phyloP scores from a whole-genome alignment of 83 land plant species.

The Thuja plicata region DNA sequence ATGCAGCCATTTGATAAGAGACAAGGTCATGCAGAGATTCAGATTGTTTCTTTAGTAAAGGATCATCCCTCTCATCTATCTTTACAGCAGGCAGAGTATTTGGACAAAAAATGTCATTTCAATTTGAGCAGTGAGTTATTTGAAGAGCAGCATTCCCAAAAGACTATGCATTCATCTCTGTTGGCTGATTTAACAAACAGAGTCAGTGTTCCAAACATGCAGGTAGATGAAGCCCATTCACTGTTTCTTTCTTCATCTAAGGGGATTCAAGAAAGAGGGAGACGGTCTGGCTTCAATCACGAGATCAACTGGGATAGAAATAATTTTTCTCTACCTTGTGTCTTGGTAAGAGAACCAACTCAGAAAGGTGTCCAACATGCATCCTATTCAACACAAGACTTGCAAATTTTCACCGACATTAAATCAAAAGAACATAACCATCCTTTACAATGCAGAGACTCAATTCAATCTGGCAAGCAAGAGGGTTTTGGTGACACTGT shows the following conservation, averaged over 20 bases:
- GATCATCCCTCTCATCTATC: neutral
- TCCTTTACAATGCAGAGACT: neutral
- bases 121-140: neutral
- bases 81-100: neutral
- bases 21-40: neutral
- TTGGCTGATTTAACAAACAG: neutral
- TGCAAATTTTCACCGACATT: neutral
- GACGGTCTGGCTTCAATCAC: neutral
- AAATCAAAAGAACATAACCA: neutral
- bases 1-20: neutral
- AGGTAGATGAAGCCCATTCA: neutral
- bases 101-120: neutral
- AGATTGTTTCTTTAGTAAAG: neutral
- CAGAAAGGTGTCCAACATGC: neutral
- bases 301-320: neutral
- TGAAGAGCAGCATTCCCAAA: neutral
- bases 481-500: neutral
- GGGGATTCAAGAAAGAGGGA: neutral
- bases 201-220: neutral
- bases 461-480: neutral
- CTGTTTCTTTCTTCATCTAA: neutral
- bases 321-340: neutral
- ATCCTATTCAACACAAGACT: neutral
- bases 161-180: too few relatives aligned
- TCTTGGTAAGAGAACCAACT: neutral